Conservation (phyloP, 768 basidiomycete species). For the Fibroporia radiculosa region DNA sequence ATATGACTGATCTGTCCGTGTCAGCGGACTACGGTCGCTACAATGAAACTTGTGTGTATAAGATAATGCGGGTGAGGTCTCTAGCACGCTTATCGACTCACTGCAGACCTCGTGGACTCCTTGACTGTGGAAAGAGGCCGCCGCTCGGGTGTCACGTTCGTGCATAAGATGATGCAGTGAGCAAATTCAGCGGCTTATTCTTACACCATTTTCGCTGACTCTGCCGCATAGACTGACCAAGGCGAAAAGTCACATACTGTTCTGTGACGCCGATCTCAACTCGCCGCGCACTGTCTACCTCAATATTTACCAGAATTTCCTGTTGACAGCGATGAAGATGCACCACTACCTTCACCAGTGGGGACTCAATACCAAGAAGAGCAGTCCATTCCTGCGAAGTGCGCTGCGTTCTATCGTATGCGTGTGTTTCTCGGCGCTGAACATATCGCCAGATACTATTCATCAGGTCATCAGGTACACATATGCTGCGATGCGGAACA, state of each 20-base stretch:
- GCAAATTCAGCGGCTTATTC: conserved; percentile 12
- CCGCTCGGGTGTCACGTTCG: conserved; percentile 56
- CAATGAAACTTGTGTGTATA: conserved; percentile 42
- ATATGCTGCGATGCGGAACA: conserved; percentile 43
- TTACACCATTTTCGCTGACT: not conserved
- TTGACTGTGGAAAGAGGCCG: conserved; percentile 65
- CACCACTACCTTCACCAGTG: conserved; percentile 69
- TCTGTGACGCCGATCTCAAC: conserved; percentile 69
- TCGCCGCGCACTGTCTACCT: conserved; percentile 49
- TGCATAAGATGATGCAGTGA: conserved; percentile 69
- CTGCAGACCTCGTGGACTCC: conserved; percentile 54
- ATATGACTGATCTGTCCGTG: conserved; percentile 71
- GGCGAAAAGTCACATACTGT: conserved; percentile 72
- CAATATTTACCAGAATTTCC: conserved; percentile 85
- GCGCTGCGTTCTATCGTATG: conserved; percentile 12
- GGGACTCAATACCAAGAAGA: conserved; percentile 37
- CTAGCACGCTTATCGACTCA: not conserved
- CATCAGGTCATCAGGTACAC: conserved; percentile 51
- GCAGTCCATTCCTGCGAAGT: conserved; percentile 50
- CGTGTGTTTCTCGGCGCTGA: not conserved
- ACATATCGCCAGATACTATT: conserved; percentile 43
- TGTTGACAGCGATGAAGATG: conserved; percentile 81
- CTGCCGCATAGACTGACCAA: conserved; percentile 50
- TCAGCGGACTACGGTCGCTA: conserved; percentile 74
- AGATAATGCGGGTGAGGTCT: not conserved